Evolutionary conservation across 805 yeast species (phyloP).

Genomic region (Spathaspora hagerdaliae): DNA sequence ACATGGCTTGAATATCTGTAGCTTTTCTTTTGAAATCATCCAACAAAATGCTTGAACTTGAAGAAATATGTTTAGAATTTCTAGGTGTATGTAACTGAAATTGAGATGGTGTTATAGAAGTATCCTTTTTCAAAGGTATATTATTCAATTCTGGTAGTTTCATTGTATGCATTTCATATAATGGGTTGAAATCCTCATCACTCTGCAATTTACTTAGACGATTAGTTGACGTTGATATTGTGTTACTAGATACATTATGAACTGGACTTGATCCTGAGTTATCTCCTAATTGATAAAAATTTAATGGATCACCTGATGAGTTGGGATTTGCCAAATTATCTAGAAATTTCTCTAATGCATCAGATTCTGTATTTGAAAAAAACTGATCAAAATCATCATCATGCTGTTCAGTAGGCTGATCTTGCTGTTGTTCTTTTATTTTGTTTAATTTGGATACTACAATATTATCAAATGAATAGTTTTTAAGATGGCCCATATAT

Average conservation of each 20-base stretch:
- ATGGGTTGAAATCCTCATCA: conserved; percentile 5
- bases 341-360: conserved; percentile 38
- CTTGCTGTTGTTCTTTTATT: conserved; percentile 12
- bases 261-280: too few relatives aligned
- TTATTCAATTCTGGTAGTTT: conserved; percentile 9
- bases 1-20: not conserved
- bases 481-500: not conserved
- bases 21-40: conserved; percentile 4
- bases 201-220: not conserved
- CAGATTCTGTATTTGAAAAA: conserved; percentile 32
- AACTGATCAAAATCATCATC: conserved; percentile 32
- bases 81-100: conserved; percentile 11
- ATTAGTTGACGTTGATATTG: conserved; percentile 7
- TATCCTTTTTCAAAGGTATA: not conserved
- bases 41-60: conserved; percentile 4
- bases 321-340: conserved; percentile 33
- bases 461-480: not conserved
- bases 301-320: conserved; percentile 23
- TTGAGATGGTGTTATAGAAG: conserved; percentile 10
- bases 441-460: conserved; percentile 32
- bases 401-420: conserved; percentile 6
- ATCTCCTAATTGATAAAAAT: conserved; percentile 16
- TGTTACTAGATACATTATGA: too few relatives aligned
- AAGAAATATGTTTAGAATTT: conserved; percentile 13
- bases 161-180: conserved; percentile 31